These are phyloP conservation scores for Diatrype stigma DNA, from an alignment of 2,329 filamentous ascomycete genomes.

Conservation along the genomic window DNA sequence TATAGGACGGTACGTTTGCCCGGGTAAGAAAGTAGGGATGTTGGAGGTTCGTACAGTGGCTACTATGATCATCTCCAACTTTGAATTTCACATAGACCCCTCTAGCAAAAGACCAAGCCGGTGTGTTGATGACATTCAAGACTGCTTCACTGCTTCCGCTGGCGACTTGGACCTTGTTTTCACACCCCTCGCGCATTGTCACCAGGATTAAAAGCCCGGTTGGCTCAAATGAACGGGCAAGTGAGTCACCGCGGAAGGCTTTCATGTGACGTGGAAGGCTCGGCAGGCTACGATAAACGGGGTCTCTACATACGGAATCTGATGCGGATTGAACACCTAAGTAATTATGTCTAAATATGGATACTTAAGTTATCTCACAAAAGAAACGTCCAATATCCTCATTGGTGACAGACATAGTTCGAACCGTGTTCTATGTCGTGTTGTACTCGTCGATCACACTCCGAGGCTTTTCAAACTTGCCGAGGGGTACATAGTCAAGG, in stretches of 20 bases:
- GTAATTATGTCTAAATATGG: no score
- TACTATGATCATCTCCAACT: background rate
- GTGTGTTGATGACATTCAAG: background rate
- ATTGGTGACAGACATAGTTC: no score
- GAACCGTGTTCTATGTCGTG: background rate
- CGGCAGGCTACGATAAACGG: no score
- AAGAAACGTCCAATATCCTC: no score
- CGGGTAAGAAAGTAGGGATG: background rate
- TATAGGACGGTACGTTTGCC: background rate
- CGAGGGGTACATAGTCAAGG: slow-evolving; percentile 39
- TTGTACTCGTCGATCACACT: slow-evolving; percentile 48
- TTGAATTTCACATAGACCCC: background rate
- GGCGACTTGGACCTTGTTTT: background rate
- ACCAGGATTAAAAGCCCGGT: no score
- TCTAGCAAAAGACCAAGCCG: background rate
- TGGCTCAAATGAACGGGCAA: no score
- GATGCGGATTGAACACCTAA: no score
- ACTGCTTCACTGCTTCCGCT: background rate
- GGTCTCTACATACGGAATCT: no score
- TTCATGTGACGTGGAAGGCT: no score
- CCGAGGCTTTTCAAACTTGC: slow-evolving; percentile 38
- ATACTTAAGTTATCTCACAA: no score
- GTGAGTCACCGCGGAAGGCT: no score
- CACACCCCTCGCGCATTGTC: background rate
- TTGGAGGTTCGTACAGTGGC: background rate